Evolutionary conservation across 2,329 filamentous ascomycete genomes (phyloP).

Genomic region (Biscogniauxia mediterranea): DNA sequence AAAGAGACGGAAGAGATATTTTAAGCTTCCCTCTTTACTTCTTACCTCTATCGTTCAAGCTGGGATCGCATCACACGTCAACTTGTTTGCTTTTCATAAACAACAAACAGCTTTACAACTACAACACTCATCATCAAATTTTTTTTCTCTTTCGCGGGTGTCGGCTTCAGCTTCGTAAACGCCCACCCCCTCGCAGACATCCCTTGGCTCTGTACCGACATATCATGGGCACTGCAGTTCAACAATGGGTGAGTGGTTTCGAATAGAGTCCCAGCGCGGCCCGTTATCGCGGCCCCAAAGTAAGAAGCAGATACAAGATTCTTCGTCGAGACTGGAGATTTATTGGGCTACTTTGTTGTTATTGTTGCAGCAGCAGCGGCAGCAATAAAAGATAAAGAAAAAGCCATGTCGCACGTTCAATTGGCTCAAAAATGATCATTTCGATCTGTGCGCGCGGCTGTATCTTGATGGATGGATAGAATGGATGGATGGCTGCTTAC

Average conservation of each 20-base stretch:
- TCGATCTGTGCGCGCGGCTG: neutral
- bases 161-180: constrained; percentile 6
- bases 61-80: neutral
- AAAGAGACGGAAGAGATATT: neutral
- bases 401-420: neutral
- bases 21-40: neutral
- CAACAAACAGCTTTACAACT: neutral
- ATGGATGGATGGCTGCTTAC: neutral
- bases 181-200: constrained; percentile 5
- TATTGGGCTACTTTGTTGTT: neutral
- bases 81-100: neutral
- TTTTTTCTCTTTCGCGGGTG: constrained; percentile 7
- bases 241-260: constrained; percentile 32
- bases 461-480: too few species aligned
- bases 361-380: too few species aligned
- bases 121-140: neutral
- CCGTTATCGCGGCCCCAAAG: neutral
- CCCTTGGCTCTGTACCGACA: constrained; percentile 6
- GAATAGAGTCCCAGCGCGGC: neutral
- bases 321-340: neutral
- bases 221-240: constrained; percentile 31
- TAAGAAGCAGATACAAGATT: neutral
- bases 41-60: neutral
- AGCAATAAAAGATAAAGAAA: too few species aligned
- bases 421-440: neutral